These are phyloP conservation scores for Lactifluus piperatus DNA, from an alignment of 768 basidiomycete species.

Conservation along the genomic window DNA sequence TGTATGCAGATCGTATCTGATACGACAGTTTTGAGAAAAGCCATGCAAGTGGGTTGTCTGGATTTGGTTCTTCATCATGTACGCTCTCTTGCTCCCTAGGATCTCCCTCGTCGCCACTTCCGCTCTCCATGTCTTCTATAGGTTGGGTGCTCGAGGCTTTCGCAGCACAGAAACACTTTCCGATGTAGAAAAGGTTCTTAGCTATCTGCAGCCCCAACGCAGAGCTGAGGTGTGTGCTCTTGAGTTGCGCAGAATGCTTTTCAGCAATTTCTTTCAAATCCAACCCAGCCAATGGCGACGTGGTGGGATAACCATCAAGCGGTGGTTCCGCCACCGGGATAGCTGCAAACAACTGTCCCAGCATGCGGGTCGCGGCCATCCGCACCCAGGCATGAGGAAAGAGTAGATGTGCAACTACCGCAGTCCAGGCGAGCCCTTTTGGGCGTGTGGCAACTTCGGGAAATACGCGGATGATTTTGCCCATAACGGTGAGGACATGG, in stretches of 20 bases:
- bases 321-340: constrained; percentile 36
- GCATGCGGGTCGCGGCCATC: constrained; percentile 62
- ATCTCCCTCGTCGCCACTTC: constrained; percentile 22
- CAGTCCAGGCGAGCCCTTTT: constrained; percentile 50
- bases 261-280: constrained; percentile 56
- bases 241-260: constrained; percentile 69
- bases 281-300: constrained; percentile 32
- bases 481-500: constrained; percentile 59
- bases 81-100: constrained; percentile 6
- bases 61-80: constrained; percentile 4
- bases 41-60: constrained; percentile 65
- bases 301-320: constrained; percentile 11
- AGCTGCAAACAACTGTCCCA: constrained; percentile 61
- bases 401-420: constrained; percentile 56
- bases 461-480: constrained; percentile 52
- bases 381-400: constrained; percentile 97
- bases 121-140: constrained; percentile 23
- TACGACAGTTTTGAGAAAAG: constrained; percentile 92
- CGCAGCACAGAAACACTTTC: constrained; percentile 64
- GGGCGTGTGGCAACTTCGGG: constrained; percentile 40
- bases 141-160: constrained; percentile 24
- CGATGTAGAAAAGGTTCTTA: constrained; percentile 90
- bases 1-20: constrained; percentile 69
- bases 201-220: constrained; percentile 73
- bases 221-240: constrained; percentile 71